These are phyloP conservation scores for Mycosphaerella arachidis DNA, from an alignment of 2,329 filamentous ascomycete species.

Conservation along the genomic window DNA sequence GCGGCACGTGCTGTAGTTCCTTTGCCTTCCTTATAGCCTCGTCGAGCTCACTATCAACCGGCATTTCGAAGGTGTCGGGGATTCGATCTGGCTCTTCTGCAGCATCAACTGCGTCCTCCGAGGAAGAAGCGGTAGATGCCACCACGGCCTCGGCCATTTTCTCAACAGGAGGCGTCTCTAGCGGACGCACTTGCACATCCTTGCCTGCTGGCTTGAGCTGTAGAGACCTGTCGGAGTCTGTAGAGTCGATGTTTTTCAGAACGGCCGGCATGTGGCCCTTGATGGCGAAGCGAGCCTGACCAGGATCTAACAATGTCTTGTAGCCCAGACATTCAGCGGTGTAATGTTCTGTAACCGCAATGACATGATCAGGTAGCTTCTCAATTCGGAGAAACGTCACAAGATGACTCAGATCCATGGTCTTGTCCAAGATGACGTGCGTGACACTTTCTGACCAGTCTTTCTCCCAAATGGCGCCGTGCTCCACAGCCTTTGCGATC, in stretches of 20 bases:
- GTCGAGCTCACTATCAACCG: conserved; percentile 54
- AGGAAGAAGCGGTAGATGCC: background rate
- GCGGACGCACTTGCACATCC: conserved; percentile 35
- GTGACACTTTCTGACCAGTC: conserved; percentile 57
- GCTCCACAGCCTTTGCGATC: conserved; percentile 69
- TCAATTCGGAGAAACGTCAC: conserved; percentile 51
- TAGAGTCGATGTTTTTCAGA: conserved; percentile 9
- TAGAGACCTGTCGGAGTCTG: conserved; percentile 37
- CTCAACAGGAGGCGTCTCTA: conserved; percentile 36
- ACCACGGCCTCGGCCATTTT: conserved; percentile 31
- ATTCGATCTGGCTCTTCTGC: conserved; percentile 4
- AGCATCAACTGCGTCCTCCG: background rate
- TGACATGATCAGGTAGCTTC: conserved; percentile 44
- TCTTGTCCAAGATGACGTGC: conserved; percentile 74
- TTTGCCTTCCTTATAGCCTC: conserved; percentile 61
- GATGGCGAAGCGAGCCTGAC: conserved; percentile 56
- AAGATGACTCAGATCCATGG: conserved; percentile 61
- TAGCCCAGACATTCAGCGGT: conserved; percentile 42
- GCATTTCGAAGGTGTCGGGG: conserved; percentile 6
- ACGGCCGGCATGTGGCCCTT: conserved; percentile 14
- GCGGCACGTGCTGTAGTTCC: conserved; percentile 53
- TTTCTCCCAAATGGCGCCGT: conserved; percentile 68
- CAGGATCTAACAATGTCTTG: conserved; percentile 45
- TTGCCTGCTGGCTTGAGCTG: conserved; percentile 48
- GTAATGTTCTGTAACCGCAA: conserved; percentile 48